Base-by-base conservation (phyloP, 2,329 filamentous ascomycete species). In the Didymella arachidicola region DNA sequence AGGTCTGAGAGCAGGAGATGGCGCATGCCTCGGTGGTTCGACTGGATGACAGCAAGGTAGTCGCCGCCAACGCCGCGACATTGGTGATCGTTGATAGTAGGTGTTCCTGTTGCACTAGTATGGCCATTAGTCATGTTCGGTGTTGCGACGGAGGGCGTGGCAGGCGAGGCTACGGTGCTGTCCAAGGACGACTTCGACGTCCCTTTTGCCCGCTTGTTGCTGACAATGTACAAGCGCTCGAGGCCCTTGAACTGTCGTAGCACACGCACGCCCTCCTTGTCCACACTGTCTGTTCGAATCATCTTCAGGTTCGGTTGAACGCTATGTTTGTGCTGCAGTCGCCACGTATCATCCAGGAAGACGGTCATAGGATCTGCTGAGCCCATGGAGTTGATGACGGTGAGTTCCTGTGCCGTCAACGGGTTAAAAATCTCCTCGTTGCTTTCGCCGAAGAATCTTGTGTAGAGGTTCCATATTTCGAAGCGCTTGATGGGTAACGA, bases 321-420 rank as follows among this genome's bases (percentile, higher is more conserved):
- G 6, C 53, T 53, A 4, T 64, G 62, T 6, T 60, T 60, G 41
- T 53, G 55, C 29, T 61, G 70, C 39, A 71, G 67, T 14, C 79
- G 77, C 85, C 85, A 87, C 2, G 80, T 83, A 32, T 81, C 79
- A 63, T 87, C 85, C 12, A 86, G 74, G 68, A 87, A 88, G 2
- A 84, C 77, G 0, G 79, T 81, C 56, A 77, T 79, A 50, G 78
- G 74, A 8, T 77, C 69, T n/a, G 79, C 76, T 3, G 77, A 77
- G 10, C 81, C 81, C 61, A 82, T 79, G n/a, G 77, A 80, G 64
- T 83, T 85, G 34, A 89, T 76, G 27, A 84, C 74, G 1, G 81
- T 83, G n/a, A 86, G 60, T 43, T 85, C 81, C 57, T 82, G 76
- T 12, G 84, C 66, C 0, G 57, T 66, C 0, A 67, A 55, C 0